Evolutionary conservation across 1,284 basidiomycete genomes (phyloP), one percentile per base, ranked within the genome.

Genomic region (Stereum hirsutum): DNA sequence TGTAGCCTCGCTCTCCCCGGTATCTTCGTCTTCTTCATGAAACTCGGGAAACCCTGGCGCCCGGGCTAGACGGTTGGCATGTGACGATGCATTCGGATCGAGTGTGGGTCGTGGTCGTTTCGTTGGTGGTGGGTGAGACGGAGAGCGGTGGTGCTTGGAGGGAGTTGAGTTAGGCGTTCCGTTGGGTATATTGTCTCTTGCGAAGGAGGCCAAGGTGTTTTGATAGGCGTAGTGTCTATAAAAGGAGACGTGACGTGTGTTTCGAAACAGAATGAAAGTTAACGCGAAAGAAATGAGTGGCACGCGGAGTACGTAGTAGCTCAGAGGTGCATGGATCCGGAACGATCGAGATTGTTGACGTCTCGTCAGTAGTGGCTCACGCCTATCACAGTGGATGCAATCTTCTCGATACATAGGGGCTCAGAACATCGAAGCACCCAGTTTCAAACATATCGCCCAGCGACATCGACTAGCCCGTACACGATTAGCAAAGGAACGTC

Each of bases 31-130:
- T 39, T 84, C 83, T 54, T 86, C 82, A 27, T 65, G 53, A 45
- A 86, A 84, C 12, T 74, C 75, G 0, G 82, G 78, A 24, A 86
- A 58, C 40, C 72, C 77, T 2, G 82, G 82, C 30, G 75, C 63
- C 34, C 78, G 72, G 14, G 82, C 71, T 43, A 86, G 68, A 35
- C 79, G 75, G 52, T 68, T 68, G 26, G 66, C 58, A 40, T 69
- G 68, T 0, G 75, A 74, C 11, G 74, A 72, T 44, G 62, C 56
- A 53, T 59, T 64, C 54, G 59, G 67, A 56, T 65, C 66, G 51
- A 52, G 60, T 45, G 51, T 56, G 50, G 57, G 68, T 51, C 59
- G 66, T 54, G 60, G 65, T 53, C 62, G 61, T n/a, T 72, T 74
- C 11, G 19, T n/a, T 8, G 28, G 17, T 20, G 28, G 27, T 11